These are phyloP conservation scores for Theobroma cacao DNA, from an alignment of 345 rosid species.

Conservation along the genomic window DNA sequence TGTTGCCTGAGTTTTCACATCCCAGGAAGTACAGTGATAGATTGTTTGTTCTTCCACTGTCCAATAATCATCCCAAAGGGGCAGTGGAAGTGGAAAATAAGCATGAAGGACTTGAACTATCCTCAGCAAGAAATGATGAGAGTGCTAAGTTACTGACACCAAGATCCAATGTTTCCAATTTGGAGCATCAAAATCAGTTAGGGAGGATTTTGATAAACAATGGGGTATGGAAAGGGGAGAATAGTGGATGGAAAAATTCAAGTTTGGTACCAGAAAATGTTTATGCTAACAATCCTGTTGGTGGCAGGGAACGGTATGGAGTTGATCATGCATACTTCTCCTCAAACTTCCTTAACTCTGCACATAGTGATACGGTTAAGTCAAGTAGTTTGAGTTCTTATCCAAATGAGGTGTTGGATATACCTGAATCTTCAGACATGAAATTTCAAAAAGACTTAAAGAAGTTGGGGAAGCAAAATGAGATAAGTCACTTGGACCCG, in stretches of 20 bases:
- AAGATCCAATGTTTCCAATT: constrained; percentile 23
- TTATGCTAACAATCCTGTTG: constrained; percentile 32
- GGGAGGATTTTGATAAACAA: constrained; percentile 26
- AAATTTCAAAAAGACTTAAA: constrained; percentile 33
- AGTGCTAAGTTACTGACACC: constrained; percentile 28
- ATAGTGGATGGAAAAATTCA: constrained; percentile 37
- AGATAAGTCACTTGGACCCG: constrained; percentile 33
- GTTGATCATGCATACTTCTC: constrained; percentile 28
- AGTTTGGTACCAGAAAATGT: constrained; percentile 26
- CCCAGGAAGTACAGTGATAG: constrained; percentile 25
- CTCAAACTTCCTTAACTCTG: constrained; percentile 33
- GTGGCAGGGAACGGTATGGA: constrained; percentile 36
- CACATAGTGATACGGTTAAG: constrained; percentile 26
- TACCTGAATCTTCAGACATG: constrained; percentile 37
- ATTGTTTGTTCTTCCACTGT: constrained; percentile 30
- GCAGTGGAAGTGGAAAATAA: constrained; percentile 35
- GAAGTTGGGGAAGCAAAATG: constrained; percentile 31
- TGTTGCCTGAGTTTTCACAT: constrained; percentile 28
- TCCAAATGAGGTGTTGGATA: constrained; percentile 27
- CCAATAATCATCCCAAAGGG: constrained; percentile 28
- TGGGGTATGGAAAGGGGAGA: constrained; percentile 36
- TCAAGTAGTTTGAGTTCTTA: constrained; percentile 28
- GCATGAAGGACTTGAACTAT: constrained; percentile 32
- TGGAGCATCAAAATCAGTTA: constrained; percentile 40
- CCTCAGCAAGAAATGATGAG: constrained; percentile 36